Evolutionary conservation across 176 grass and related monocot species (phyloP).

Genomic region (Oryza rufipogon): DNA sequence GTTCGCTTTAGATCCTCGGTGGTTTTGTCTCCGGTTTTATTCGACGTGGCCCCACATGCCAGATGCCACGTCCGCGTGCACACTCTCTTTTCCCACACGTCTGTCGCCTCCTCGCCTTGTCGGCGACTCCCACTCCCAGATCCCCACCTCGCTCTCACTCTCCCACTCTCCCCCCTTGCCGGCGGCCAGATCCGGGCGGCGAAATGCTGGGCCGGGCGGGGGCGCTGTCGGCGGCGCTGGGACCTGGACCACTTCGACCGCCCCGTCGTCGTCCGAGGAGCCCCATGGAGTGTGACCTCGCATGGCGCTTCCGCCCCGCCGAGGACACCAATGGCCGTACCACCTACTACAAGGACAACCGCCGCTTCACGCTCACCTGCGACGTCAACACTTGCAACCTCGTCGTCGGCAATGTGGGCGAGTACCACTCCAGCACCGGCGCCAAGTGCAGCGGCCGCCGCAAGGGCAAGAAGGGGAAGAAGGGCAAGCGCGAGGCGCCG

Average conservation of each 20-base stretch:
- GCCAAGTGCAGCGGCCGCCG: slow-evolving; percentile 52
- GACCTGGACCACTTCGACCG: slow-evolving; percentile 62
- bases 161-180: not conserved
- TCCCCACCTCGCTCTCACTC: slow-evolving; percentile 12
- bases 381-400: slow-evolving; percentile 65
- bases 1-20: too few relatives aligned
- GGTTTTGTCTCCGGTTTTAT: too few relatives aligned
- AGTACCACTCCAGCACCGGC: slow-evolving; percentile 75
- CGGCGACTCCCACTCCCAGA: slow-evolving; percentile 27
- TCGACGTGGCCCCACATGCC: too few relatives aligned
- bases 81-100: not conserved
- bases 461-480: slow-evolving; percentile 67
- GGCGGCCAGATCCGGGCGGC: slow-evolving; percentile 42
- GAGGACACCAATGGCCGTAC: slow-evolving; percentile 61
- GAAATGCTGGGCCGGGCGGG: slow-evolving; percentile 51
- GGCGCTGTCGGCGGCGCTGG: not conserved
- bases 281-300: slow-evolving; percentile 72
- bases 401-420: slow-evolving; percentile 59
- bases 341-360: slow-evolving; percentile 95
- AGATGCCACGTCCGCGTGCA: too few relatives aligned
- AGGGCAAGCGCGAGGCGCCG: slow-evolving; percentile 36
- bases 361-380: slow-evolving; percentile 71
- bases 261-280: slow-evolving; percentile 61
- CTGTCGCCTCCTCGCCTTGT: slow-evolving; percentile 5
- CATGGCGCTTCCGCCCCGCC: slow-evolving; percentile 89